Evolutionary conservation across 345 rosid species (phyloP), one percentile per base, ranked within the genome.

Genomic region (Citrus cavaleriei): DNA sequence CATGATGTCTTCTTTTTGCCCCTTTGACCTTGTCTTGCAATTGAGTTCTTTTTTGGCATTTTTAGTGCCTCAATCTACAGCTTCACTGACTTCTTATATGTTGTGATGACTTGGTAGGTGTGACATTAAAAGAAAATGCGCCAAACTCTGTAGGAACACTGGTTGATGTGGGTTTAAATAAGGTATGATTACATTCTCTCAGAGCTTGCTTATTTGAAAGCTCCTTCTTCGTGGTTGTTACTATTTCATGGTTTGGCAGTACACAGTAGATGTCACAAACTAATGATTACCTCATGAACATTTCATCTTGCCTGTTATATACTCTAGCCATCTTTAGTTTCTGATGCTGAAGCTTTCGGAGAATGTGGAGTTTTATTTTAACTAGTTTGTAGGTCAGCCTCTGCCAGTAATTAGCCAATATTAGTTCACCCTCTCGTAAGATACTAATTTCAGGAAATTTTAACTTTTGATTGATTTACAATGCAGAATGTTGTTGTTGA

Each of bases 111-210:
- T 74, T 83, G 85, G 8, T 84, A 94, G 98, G 98, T 78, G 89
- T 94, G 77, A 90, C 97, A 1, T 78, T 93, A 32, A 88, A 79
- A 27, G 97, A 84, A 81, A 90, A 81, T 73, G 78, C 85, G 46
- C 81, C 89, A 74, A 88, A 83, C 68, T 78, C 87, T 74, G 57
- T 46, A 46, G 87, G 88, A 67, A 91, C 95, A 7, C 68, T 90
- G 77, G 97, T 94, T 62, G 97, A 96, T 77, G 99, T 96, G 51
- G 99, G 99, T 74, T 84, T 96, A 84, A 89, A 84, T 81, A 91
- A 94, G 97, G 99, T 91, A 85, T 2, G 62, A 34, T 38, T 58
- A 46, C 57, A 55, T 81, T 68, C 46, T 80, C 30, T 49, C 19
- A 4, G 63, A 28, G 32, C n/a, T 61, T 21, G 34, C 25, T 67